A percentile compares a stretch with the other conserved stretches of the same genome.
Evolutionary conservation across 805 yeast genomes (phyloP).

Genomic region (Candida golubevii): DNA sequence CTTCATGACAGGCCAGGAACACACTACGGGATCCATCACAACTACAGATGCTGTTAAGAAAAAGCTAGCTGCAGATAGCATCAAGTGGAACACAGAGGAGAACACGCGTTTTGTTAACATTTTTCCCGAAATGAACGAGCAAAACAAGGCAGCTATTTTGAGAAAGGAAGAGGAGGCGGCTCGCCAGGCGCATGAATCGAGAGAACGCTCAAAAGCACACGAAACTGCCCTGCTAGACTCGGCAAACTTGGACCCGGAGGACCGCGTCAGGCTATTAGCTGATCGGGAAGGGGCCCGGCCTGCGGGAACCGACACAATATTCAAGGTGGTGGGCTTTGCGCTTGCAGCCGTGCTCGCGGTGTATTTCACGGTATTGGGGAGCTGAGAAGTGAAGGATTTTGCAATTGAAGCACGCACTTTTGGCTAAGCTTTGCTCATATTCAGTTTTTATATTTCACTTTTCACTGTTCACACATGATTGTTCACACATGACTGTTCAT

Average conservation of each 20-base stretch:
- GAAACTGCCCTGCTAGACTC: slow-evolving; percentile 23
- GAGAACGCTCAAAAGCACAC: not conserved
- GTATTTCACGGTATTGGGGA: slow-evolving; percentile 14
- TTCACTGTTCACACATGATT: too few species aligned
- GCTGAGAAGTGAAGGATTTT: not conserved
- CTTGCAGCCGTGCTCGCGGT: slow-evolving; percentile 32
- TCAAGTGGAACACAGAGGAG: slow-evolving; percentile 52
- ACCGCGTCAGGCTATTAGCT: slow-evolving; percentile 44
- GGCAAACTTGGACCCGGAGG: slow-evolving; percentile 60
- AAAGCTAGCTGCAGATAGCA: slow-evolving; percentile 55
- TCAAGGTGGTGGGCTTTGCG: slow-evolving; percentile 27
- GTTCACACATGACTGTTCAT: too few species aligned
- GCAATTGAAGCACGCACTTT: too few species aligned
- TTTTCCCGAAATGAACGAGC: slow-evolving; percentile 64
- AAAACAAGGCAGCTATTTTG: slow-evolving; percentile 34
- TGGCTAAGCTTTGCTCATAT: too few species aligned
- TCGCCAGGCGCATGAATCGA: not conserved
- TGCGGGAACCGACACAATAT: slow-evolving; percentile 7
- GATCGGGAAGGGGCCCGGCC: slow-evolving; percentile 10
- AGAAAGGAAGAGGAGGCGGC: slow-evolving; percentile 16
- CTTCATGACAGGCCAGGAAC: slow-evolving; percentile 86
- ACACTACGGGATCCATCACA: slow-evolving; percentile 76
- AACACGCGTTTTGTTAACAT: slow-evolving; percentile 55
- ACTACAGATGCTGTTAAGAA: slow-evolving; percentile 58
- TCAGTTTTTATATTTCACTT: too few species aligned